A percentile compares a stretch with the other conserved stretches of the same genome.
These are phyloP conservation scores for Sextonia rubra DNA, from an alignment of 164 flowering plant species.

Conservation along the genomic window DNA sequence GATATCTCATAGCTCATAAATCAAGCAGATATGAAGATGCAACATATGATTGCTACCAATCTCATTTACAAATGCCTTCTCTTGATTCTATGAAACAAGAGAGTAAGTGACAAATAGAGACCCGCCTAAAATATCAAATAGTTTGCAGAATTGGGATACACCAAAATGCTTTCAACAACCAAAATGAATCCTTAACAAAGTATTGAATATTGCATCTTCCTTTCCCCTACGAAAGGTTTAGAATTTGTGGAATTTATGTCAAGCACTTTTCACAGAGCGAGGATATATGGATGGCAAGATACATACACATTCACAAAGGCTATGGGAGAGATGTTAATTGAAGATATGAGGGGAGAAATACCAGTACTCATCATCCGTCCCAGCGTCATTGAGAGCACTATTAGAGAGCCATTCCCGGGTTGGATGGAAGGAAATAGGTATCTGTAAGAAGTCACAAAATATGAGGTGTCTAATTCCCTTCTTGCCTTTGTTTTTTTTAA, in stretches of 20 bases:
- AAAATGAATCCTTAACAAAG: too few relatives aligned
- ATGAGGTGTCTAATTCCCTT: not conserved
- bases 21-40: too few relatives aligned
- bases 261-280: conserved; percentile 51
- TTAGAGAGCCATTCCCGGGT: conserved; percentile 82
- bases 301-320: conserved; percentile 93
- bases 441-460: not conserved
- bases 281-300: conserved; percentile 86
- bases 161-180: not conserved
- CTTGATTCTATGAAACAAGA: not conserved
- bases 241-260: not conserved
- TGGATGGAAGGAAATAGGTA: conserved; percentile 98
- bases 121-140: not conserved
- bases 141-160: not conserved
- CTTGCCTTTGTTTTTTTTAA: too few relatives aligned
- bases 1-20: not conserved
- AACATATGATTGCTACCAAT: not conserved
- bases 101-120: not conserved
- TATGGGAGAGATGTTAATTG: conserved; percentile 96
- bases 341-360: conserved; percentile 62
- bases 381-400: conserved; percentile 86
- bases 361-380: conserved; percentile 85
- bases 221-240: not conserved
- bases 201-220: not conserved
- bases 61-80: not conserved